Evolutionary conservation across 2,329 filamentous ascomycete species (phyloP), one percentile per base, ranked within the genome.

Genomic region (Ceratocystis variospora): DNA sequence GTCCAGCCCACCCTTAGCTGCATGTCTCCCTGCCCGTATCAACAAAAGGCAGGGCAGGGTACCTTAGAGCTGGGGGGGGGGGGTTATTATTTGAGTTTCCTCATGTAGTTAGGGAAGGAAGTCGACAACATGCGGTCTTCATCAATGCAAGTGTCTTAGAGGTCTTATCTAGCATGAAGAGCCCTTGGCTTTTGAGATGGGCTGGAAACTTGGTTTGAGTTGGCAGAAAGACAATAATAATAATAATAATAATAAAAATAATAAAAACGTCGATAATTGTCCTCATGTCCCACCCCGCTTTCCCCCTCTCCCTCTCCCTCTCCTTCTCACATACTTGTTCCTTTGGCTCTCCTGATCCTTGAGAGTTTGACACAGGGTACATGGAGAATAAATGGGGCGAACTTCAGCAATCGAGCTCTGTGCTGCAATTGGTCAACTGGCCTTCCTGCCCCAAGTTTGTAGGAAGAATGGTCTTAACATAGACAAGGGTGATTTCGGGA

Each of bases 401-500:
- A 10, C 19, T 4, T 19, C 46, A 50, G 10, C 46, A 25, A 19
- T 7, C 19, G 45, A 25, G n/a, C 5, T 12, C 55, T n/a, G 17
- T 15, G 22, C 55, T 33, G 28, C 33, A 31, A 59, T 59, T 59
- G 55, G 55, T 19, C 12, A 4, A 7, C n/a, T 19, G 7, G 55
- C 33, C 28, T 59, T 10, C 37, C n/a, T 59, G 12, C 55, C 33
- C 55, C 28, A 59, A 59, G 48, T 53, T 53, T 53, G 48, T 10
- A 53, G 48, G 19, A 53, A 15, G 48, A 25, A 59, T 31, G 33
- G 6, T 15, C 55, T 33, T 25, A 22, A 59, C 33, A 7, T 8
- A 22, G n/a, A 12, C 55, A 37, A 33, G 55, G 55, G 55, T 59
- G 55, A 59, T 59, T 59, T 59, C 55, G 55, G 55, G 55, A 59